Evolutionary conservation across 345 rosid genomes (phyloP), one percentile per base, ranked within the genome.

Genomic region (Garcia nutans): DNA sequence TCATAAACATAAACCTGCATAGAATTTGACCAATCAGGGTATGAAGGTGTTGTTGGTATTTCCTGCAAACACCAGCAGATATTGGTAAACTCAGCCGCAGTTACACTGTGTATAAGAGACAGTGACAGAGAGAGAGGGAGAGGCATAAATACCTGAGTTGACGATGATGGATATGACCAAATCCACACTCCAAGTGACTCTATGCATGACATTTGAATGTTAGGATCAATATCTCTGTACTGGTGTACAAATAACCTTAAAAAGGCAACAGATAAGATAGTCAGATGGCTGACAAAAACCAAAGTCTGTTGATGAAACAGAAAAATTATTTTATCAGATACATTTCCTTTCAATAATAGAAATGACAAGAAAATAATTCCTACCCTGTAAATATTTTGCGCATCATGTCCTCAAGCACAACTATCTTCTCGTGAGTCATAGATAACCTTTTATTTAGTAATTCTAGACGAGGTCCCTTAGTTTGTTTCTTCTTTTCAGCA

Each of bases 181-280:
- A 93, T 89, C 99, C 99, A 96, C 26, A 88, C 83, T 62, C 99
- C 99, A 70, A 96, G 97, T n/a, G 97, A 92, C 91, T 96, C 91
- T 68, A 96, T 96, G 89, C 99, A 93, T 65, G 97, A 89, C 86
- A 88, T 88, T 71, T 97, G 87, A 70, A 96, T 96, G 74, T 82
- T 89, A 66, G 94, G 88, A 90, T 96, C 99, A 74, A 96, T 86
- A 81, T 96, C 98, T 78, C 99, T 89, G 83, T 96, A 96, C 23
- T 97, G 90, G 83, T 96, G 98, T 77, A 96, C 98, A 82, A 96
- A 96, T 82, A 96, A 91, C 92, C 99, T 96, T 84, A 85, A 78
- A 81, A 82, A 82, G 33, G 73, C 41, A 78, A 73, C 65, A 80
- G 23, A 65, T n/a, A 33, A 77, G 28, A 81, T 33, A 63, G 76